Percentiles rank a stretch among this genome's conserved stretches.
phyloP scores from a whole-genome alignment of 306 rosid genomes.

The Dalbergia oliveri region DNA sequence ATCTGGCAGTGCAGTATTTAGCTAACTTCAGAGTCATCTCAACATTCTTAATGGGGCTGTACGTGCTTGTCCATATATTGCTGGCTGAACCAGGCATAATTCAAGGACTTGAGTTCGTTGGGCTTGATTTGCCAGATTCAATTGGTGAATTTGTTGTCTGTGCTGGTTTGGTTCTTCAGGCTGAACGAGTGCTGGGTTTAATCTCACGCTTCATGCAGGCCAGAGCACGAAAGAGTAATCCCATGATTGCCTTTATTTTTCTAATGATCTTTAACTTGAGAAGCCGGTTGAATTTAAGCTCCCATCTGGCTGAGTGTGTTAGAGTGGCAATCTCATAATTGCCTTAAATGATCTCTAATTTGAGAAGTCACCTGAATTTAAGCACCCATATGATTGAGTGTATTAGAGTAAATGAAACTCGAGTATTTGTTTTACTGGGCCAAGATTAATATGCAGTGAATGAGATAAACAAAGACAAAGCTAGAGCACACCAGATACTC shows the following conservation, averaged over 20 bases:
- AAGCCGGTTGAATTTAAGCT: neutral
- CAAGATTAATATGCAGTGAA: neutral
- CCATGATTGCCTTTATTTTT: conserved; percentile 8
- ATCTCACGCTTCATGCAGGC: conserved; percentile 91
- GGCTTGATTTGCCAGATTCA: conserved; percentile 97
- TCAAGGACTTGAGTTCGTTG: conserved; percentile 88
- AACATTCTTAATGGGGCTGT: conserved; percentile 65
- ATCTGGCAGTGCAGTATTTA: conserved; percentile 79
- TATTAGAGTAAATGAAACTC: conserved; percentile 5
- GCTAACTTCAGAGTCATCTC: conserved; percentile 72
- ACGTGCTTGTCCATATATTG: conserved; percentile 78
- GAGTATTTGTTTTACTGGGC: neutral
- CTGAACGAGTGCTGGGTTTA: conserved; percentile 65
- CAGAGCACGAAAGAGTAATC: conserved; percentile 73
- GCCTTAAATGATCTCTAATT: conserved; percentile 19
- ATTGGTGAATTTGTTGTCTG: conserved; percentile 76
- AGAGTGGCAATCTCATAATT: conserved; percentile 61
- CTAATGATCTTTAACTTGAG: conserved; percentile 29
- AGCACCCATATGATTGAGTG: conserved; percentile 1
- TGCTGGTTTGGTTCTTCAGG: conserved; percentile 83
- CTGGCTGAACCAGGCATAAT: conserved; percentile 61
- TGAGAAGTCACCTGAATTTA: conserved; percentile 38
- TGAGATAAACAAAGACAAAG: conserved; percentile 2
- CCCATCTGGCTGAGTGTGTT: neutral
- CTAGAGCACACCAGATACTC: neutral